Evolutionary conservation across 2,329 filamentous ascomycete genomes (phyloP), one percentile per base, ranked within the genome.

Genomic region (Tolypocladium amazonense): DNA sequence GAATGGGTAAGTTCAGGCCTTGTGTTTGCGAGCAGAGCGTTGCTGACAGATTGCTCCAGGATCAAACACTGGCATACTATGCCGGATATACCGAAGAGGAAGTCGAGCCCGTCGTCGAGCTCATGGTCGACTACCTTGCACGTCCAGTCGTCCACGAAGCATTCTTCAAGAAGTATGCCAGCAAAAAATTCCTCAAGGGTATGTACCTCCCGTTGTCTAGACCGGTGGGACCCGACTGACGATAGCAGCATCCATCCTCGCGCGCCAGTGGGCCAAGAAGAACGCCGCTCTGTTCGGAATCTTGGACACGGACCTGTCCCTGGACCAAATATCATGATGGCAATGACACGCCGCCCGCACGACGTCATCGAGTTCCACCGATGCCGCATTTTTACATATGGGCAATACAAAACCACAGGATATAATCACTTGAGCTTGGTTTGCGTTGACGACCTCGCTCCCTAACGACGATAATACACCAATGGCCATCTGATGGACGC

Each of bases 131-230:
- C 74, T 99, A 99, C 73, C 87, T 99, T 45, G 89, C 89, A 61
- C 87, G 90, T 15, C 94, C 93, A 33, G 89, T 97, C 58, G 84
- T 88, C 52, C 94, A 99, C 71, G 93, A 97, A 73, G 95, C 94
- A 43, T 97, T 99, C 81, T 97, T 97, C 83, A 96, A 96, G 84
- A 99, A 99, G 77, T 99, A 99, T 74, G 94, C 94, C 60, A 96
- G 91, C 84, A 99, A 97, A 82, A 97, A 96, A 78, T 99, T 97
- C 78, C 79, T 97, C 69, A 99, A 99, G 80, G 92, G 93, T 96
- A 86, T 77, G 82, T 68, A n/a, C 37, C 15, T 23, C 20, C 23
- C 12, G 4, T 38, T 38, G 38, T 23, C n/a, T 15, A 4, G 35
- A 23, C 20, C 4, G 8, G 5, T n/a, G 11, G 8, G 62, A 58